A percentile compares a stretch with the other conserved stretches of the same genome.
These are phyloP conservation scores for Puccinia coronata DNA, from an alignment of 1,284 basidiomycete genomes.

Conservation along the genomic window DNA sequence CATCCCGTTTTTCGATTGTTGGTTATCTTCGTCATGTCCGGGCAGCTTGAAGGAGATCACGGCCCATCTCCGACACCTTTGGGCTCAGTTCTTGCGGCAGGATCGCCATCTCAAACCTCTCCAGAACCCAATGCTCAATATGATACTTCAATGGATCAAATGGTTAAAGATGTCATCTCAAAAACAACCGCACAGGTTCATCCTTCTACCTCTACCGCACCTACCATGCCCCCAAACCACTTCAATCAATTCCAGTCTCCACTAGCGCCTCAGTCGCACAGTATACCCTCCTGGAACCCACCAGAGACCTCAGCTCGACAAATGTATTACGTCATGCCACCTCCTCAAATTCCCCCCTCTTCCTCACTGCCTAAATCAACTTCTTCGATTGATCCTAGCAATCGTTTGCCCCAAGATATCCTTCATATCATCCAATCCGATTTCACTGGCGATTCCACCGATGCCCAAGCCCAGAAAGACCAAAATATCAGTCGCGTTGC, in stretches of 20 bases:
- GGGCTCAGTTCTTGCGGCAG: neutral
- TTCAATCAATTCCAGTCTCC: neutral
- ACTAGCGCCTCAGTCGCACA: neutral
- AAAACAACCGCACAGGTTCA: constrained; percentile 4
- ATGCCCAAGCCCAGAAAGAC: constrained; percentile 9
- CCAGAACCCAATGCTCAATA: neutral
- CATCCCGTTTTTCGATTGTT: neutral
- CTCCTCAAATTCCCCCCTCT: neutral
- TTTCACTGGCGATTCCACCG: constrained; percentile 14
- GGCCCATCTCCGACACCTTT: neutral
- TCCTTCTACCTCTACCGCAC: neutral
- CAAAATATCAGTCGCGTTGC: constrained; percentile 25
- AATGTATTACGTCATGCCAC: neutral
- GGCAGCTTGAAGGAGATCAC: neutral
- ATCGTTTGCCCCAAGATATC: constrained; percentile 32
- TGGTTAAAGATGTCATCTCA: constrained; percentile 21
- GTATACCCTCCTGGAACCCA: neutral
- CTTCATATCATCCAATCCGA: constrained; percentile 43
- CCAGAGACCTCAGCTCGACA: neutral
- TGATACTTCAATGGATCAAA: neutral
- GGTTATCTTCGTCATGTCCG: neutral
- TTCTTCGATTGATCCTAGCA: neutral
- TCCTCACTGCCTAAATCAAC: neutral
- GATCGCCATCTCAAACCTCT: neutral
- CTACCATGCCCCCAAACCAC: neutral